Base-by-base conservation (phyloP, 2,329 filamentous ascomycete species). In the Domatiomyces catenatus region DNA sequence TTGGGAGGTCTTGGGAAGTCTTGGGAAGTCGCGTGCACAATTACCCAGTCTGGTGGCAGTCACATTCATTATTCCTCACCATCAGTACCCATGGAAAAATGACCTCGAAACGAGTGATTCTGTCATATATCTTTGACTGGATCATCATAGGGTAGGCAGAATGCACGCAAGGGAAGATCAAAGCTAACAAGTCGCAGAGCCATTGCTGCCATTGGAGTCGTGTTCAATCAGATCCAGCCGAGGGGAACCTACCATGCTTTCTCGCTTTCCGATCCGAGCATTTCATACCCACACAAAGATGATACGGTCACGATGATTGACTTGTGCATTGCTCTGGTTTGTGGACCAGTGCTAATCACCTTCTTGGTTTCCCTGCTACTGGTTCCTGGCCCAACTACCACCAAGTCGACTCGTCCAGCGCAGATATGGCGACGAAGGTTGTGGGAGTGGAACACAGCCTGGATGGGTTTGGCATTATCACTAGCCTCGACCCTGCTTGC, bases 401-500 rank as follows among this genome's bases (percentile, higher is more conserved):
- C 77, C 15, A 73, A 75, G 18, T 12, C 12, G 8, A 81, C 82
- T 0, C 79, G 84, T 1, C 75, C 74, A 56, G 66, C 74, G 3
- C 67, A 86, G 49, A 72, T 89, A 44, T 88, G 86, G 81, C 79
- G 77, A 63, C 77, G 86, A 57, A 94, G 92, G 68, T 65, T 94
- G 1, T 95, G 90, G 88, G 89, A 95, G 66, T 80, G 86, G 64
- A 87, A 95, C 63, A 80, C 80, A 1, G 88, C 86, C 52, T 86
- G 83, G 79, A 79, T 94, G 60, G 89, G 89, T 0, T 74, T 94
- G 2, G 85, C 74, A 0, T 71, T 94, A 17, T 79, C 84, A 2
- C 71, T 87, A 8, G 79, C 81, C 2, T 73, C 78, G 1, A 76
- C 84, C 3, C 93, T 84, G 71, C 80, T 92, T 66, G 80, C 93